Evolutionary conservation across 129 eudicot species (phyloP).

Genomic region (Helianthus tuberosus): DNA sequence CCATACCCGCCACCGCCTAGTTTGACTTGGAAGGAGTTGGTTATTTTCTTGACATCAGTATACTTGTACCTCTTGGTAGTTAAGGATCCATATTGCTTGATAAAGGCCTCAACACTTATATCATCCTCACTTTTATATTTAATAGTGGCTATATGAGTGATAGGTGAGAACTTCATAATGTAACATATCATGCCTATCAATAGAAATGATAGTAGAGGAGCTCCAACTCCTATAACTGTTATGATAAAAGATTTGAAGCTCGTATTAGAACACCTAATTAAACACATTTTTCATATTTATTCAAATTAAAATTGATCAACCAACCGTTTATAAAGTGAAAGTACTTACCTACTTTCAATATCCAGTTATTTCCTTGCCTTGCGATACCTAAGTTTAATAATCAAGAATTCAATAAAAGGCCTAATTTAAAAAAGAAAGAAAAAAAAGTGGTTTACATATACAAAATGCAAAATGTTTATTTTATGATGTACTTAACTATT

Average conservation of each 20-base stretch:
- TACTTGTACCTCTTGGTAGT: slow-evolving; percentile 5
- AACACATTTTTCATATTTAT: no score
- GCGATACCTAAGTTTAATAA: no score
- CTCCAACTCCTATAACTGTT: not conserved
- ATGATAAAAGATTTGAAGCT: not conserved
- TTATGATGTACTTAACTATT: no score
- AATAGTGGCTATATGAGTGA: not conserved
- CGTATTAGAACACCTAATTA: not conserved
- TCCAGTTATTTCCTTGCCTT: no score
- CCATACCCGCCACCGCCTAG: slow-evolving; percentile 11
- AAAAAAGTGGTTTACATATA: no score
- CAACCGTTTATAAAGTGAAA: no score
- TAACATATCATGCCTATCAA: not conserved
- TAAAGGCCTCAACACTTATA: slow-evolving; percentile 8
- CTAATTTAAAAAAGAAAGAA: no score
- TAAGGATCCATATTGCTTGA: slow-evolving; percentile 16
- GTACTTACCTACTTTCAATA: no score
- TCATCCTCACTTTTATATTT: not conserved
- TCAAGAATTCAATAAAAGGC: no score
- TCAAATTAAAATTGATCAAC: no score
- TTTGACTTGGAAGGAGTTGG: not conserved
- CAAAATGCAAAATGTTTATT: no score
- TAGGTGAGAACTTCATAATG: not conserved
- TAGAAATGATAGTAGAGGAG: not conserved
- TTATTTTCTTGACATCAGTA: not conserved